Percentiles rank a stretch among this genome's conserved stretches.
Evolutionary conservation across 1,139 yeast species (phyloP).

Genomic region (Tardiomyces blankii): DNA sequence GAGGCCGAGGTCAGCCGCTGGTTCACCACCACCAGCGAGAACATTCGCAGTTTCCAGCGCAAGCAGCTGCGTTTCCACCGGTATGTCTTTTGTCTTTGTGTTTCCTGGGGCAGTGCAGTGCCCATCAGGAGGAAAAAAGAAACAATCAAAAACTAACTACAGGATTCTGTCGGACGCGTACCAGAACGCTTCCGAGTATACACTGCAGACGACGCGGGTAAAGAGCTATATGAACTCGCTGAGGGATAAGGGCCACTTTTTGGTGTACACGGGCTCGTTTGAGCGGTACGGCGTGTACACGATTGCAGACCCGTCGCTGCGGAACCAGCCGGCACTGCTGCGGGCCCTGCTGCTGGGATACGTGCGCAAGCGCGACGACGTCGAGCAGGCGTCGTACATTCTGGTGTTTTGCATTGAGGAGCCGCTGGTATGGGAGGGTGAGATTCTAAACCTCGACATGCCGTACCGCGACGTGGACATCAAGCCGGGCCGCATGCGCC

Average conservation of each 20-base stretch:
- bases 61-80: slow-evolving; percentile 70
- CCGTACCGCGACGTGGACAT: slow-evolving; percentile 24
- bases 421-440: slow-evolving; percentile 89
- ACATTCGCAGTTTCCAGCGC: slow-evolving; percentile 75
- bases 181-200: slow-evolving; percentile 65
- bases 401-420: slow-evolving; percentile 69
- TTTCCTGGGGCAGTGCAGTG: too few relatives aligned
- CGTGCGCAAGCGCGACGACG: slow-evolving; percentile 23
- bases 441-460: slow-evolving; percentile 49
- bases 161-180: slow-evolving; percentile 54
- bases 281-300: slow-evolving; percentile 70
- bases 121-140: not conserved
- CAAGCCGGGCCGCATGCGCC: slow-evolving; percentile 56
- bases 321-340: slow-evolving; percentile 31
- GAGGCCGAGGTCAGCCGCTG: slow-evolving; percentile 61
- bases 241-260: slow-evolving; percentile 58
- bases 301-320: slow-evolving; percentile 53
- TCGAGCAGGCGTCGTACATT: slow-evolving; percentile 44
- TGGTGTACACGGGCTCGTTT: slow-evolving; percentile 63
- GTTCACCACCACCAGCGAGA: slow-evolving; percentile 76
- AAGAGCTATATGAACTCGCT: slow-evolving; percentile 46
- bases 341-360: slow-evolving; percentile 26
- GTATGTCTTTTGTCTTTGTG: not conserved
- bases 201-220: slow-evolving; percentile 40
- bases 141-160: slow-evolving; percentile 3